Conservation (phyloP, 1,139 yeast genomes). For the Pichia norvegensis region DNA sequence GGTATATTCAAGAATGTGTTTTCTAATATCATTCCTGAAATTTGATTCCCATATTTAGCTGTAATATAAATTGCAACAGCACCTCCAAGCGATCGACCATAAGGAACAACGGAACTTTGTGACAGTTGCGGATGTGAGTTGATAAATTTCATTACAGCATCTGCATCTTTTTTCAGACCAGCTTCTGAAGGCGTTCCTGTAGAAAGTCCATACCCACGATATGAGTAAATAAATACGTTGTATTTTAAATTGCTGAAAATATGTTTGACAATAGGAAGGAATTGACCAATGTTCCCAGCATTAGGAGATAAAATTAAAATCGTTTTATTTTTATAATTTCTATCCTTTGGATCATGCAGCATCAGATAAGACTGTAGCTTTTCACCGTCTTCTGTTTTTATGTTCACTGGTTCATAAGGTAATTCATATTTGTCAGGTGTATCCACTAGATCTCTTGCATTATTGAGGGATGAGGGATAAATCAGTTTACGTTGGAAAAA, state of each 20-base stretch:
- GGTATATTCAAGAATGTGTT: constrained; percentile 78
- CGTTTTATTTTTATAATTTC: constrained; percentile 53
- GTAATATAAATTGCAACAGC: constrained; percentile 88
- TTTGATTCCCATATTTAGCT: constrained; percentile 33
- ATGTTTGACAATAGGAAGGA: constrained; percentile 71
- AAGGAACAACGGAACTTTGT: constrained; percentile 52
- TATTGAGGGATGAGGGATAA: constrained; percentile 77
- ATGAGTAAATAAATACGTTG: constrained; percentile 81
- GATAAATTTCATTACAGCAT: constrained; percentile 58
- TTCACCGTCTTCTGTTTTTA: constrained; percentile 64
- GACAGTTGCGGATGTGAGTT: constrained; percentile 43
- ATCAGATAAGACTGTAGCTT: constrained; percentile 42
- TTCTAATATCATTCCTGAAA: constrained; percentile 63
- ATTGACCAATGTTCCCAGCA: constrained; percentile 95
- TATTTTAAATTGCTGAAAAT: constrained; percentile 59
- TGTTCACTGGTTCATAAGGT: constrained; percentile 54
- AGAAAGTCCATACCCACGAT: constrained; percentile 87
- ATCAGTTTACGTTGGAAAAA: constrained; percentile 61
- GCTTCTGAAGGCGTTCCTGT: constrained; percentile 70
- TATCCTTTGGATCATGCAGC: constrained; percentile 37
- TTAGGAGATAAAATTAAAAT: constrained; percentile 79
- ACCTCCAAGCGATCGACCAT: constrained; percentile 92
- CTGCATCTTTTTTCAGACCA: constrained; percentile 81
- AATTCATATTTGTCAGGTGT: constrained; percentile 69
- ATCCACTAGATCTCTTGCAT: constrained; percentile 67